Conservation (phyloP, 805 yeast genomes). For the Sungouiella thailandica region DNA sequence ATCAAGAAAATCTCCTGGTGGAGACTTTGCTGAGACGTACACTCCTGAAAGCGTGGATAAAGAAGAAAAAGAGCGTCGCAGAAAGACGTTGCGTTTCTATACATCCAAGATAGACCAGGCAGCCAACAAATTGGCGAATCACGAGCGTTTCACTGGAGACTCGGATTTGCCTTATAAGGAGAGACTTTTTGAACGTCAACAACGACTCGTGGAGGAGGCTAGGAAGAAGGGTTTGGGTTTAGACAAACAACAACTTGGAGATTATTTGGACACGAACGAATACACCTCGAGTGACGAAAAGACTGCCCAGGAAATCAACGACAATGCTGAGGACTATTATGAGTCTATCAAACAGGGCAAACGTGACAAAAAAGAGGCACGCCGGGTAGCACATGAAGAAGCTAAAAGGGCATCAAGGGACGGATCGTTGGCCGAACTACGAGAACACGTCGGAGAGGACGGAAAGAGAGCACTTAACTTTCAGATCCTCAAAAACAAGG, state of each 20-base stretch:
- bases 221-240: slow-evolving; percentile 63
- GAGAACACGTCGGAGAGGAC: slow-evolving; percentile 61
- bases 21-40: slow-evolving; percentile 65
- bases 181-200: slow-evolving; percentile 85
- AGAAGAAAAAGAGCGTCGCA: slow-evolving; percentile 79
- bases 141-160: slow-evolving; percentile 69
- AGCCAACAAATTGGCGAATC: slow-evolving; percentile 47
- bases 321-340: slow-evolving; percentile 53
- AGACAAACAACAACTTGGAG: slow-evolving; percentile 49
- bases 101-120: slow-evolving; percentile 94
- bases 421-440: slow-evolving; percentile 72
- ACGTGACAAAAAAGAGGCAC: slow-evolving; percentile 43
- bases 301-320: slow-evolving; percentile 38
- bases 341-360: slow-evolving; percentile 46
- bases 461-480: slow-evolving; percentile 95
- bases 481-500: slow-evolving; percentile 94
- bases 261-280: slow-evolving; percentile 51
- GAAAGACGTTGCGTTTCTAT: slow-evolving; percentile 84
- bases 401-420: slow-evolving; percentile 80
- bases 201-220: slow-evolving; percentile 82
- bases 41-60: slow-evolving; percentile 72
- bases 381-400: slow-evolving; percentile 58
- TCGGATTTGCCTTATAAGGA: slow-evolving; percentile 88
- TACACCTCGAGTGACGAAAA: slow-evolving; percentile 44
- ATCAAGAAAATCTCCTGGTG: slow-evolving; percentile 11